Conservation (phyloP, 1,284 basidiomycete genomes). For the Porogramme epimiltina region DNA sequence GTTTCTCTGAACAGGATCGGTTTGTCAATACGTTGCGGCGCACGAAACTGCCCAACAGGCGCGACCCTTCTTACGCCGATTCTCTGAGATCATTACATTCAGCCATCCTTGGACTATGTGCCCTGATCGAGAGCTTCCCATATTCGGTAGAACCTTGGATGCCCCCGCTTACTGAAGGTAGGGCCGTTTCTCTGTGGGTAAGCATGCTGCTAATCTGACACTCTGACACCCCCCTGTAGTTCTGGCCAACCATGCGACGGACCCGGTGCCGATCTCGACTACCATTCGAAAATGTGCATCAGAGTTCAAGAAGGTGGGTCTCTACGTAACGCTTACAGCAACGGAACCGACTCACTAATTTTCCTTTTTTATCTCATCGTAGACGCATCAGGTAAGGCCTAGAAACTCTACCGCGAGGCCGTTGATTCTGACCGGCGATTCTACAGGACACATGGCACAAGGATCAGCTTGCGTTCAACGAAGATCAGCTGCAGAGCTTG, state of each 20-base stretch:
- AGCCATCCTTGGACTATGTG: slow-evolving; percentile 89
- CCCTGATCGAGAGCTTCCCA: slow-evolving; percentile 79
- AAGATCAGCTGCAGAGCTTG: slow-evolving; percentile 86
- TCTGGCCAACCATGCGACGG: slow-evolving; percentile 81
- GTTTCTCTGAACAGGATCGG: slow-evolving; percentile 57
- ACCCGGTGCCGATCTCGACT: slow-evolving; percentile 90
- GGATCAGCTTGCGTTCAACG: slow-evolving; percentile 87
- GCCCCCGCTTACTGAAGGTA: slow-evolving; percentile 76
- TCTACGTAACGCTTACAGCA: slow-evolving; percentile 22
- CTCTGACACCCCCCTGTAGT: slow-evolving; percentile 47
- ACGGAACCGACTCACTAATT: slow-evolving; percentile 12
- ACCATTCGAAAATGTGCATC: slow-evolving; percentile 89
- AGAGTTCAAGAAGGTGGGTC: slow-evolving; percentile 81
- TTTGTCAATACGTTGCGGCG: slow-evolving; percentile 71
- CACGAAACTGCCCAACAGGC: slow-evolving; percentile 70
- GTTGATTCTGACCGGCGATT: slow-evolving; percentile 1
- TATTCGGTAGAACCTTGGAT: slow-evolving; percentile 80
- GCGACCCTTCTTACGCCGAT: slow-evolving; percentile 74
- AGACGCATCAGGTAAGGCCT: slow-evolving; percentile 69
- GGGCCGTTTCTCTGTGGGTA: slow-evolving; percentile 9
- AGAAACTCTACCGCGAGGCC: background rate
- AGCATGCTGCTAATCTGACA: background rate
- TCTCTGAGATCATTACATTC: slow-evolving; percentile 82
- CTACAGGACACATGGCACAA: slow-evolving; percentile 87
- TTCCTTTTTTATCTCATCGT: slow-evolving; percentile 10